A percentile compares a stretch with the other conserved stretches of the same genome.
Evolutionary conservation across 306 rosid species (phyloP).

Genomic region (Pyrus communis): DNA sequence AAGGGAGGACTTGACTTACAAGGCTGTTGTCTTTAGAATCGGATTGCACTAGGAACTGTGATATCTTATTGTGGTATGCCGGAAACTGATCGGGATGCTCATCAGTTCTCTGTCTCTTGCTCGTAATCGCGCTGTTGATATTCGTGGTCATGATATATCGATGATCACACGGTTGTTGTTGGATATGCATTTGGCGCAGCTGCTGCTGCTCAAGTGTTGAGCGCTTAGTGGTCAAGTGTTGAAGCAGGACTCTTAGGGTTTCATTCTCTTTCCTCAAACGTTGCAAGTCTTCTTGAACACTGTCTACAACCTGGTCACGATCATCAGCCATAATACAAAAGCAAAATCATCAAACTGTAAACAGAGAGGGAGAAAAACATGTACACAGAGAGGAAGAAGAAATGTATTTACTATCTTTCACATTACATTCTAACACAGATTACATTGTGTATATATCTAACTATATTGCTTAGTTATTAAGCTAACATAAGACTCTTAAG

Average conservation of each 20-base stretch:
- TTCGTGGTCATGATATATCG: background rate
- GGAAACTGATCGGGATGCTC: constrained; percentile 19
- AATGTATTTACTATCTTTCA: too few relatives aligned
- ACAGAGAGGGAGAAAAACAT: too few relatives aligned
- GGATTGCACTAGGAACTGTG: constrained; percentile 41
- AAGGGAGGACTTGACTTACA: constrained; percentile 22
- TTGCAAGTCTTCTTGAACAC: constrained; percentile 25
- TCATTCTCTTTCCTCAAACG: constrained; percentile 43
- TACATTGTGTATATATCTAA: too few relatives aligned
- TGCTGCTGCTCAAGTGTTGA: constrained; percentile 18
- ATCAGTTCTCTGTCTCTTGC: constrained; percentile 32
- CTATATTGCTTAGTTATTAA: too few relatives aligned
- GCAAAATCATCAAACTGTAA: background rate
- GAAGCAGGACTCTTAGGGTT: constrained; percentile 42
- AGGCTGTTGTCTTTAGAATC: constrained; percentile 42
- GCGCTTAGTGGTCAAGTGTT: constrained; percentile 41
- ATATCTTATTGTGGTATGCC: constrained; percentile 16
- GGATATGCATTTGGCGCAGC: background rate
- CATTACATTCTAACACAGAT: too few relatives aligned
- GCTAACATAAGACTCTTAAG: too few relatives aligned
- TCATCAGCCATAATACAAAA: background rate
- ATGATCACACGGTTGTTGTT: background rate
- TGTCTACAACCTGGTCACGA: constrained; percentile 20
- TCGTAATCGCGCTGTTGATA: background rate
- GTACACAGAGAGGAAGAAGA: too few relatives aligned